Percentiles rank a stretch among this genome's conserved stretches.
Conservation (phyloP, 169 alveolate genomes). For the Eimeria zaria region DNA sequence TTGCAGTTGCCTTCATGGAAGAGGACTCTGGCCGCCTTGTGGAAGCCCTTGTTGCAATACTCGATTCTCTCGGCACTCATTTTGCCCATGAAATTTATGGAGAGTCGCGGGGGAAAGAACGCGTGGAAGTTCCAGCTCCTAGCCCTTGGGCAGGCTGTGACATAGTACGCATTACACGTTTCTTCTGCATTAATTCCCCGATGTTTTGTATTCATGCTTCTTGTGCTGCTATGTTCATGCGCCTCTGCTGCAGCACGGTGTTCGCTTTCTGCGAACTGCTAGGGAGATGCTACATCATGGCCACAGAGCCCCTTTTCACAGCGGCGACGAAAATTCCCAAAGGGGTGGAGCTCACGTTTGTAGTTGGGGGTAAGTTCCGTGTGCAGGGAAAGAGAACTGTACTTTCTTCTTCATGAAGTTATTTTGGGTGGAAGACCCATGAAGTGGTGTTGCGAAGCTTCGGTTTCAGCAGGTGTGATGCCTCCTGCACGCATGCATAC, state of each 20-base stretch:
- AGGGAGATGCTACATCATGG: conserved; percentile 17
- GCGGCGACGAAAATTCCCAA: conserved; percentile 34
- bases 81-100: conserved; percentile 64
- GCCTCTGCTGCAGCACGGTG: conserved; percentile 31
- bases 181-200: background rate
- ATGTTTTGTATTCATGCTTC: background rate
- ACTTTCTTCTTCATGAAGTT: background rate
- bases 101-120: conserved; percentile 65
- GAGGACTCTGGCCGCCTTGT: background rate
- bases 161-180: conserved; percentile 29
- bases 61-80: conserved; percentile 47
- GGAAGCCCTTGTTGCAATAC: conserved; percentile 14
- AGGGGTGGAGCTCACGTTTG: conserved; percentile 22
- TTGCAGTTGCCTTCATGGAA: conserved; percentile 29
- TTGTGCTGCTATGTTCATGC: background rate
- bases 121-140: conserved; percentile 61
- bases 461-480: background rate
- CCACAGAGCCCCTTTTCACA: conserved; percentile 7
- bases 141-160: conserved; percentile 65
- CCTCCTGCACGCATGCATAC: background rate
- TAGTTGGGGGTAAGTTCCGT: conserved; percentile 16
- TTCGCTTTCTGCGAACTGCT: conserved; percentile 42
- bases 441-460: background rate
- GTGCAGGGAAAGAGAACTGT: background rate
- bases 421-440: background rate